Conservation (phyloP, 2,329 filamentous ascomycete species). For the Huntiella savannae region DNA sequence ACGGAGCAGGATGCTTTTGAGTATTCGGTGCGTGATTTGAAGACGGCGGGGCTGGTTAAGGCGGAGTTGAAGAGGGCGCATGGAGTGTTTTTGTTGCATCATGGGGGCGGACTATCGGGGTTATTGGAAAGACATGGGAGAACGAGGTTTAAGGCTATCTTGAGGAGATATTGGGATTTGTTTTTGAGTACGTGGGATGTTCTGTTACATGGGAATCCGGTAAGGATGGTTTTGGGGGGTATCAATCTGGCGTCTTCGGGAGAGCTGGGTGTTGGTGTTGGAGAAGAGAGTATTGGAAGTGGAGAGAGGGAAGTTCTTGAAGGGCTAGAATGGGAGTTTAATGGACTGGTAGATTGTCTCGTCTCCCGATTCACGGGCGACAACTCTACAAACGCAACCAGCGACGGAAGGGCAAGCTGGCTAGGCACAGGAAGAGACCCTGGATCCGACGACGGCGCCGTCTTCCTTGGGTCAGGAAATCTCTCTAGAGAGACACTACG, state of each 20-base stretch:
- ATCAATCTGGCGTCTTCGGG: conserved; percentile 80
- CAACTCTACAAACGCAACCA: conserved; percentile 11
- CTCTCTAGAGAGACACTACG: conserved; percentile 53
- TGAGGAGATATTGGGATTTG: conserved; percentile 66
- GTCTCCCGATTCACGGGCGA: conserved; percentile 54
- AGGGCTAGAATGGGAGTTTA: conserved; percentile 59
- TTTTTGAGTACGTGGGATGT: conserved; percentile 66
- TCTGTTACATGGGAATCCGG: conserved; percentile 74
- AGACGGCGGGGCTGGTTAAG: conserved; percentile 57
- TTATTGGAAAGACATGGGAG: conserved; percentile 40
- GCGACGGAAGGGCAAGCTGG: conserved; percentile 33
- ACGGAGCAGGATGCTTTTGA: conserved; percentile 34
- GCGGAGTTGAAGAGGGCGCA: conserved; percentile 72
- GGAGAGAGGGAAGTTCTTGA: conserved; percentile 86
- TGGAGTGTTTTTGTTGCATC: conserved; percentile 69
- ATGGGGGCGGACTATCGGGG: conserved; percentile 53
- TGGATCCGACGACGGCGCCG: conserved; percentile 56
- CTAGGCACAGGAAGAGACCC: conserved; percentile 52
- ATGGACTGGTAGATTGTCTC: conserved; percentile 72
- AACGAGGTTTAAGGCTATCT: conserved; percentile 48
- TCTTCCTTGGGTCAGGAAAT: conserved; percentile 66
- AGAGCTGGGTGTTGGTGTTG: conserved; percentile 82
- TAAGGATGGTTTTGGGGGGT: conserved; percentile 57
- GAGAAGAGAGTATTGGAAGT: conserved; percentile 87
- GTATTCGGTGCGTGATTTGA: conserved; percentile 80